A percentile compares a stretch with the other conserved stretches of the same genome.
These are phyloP conservation scores for Gracilaria gracilis DNA, from an alignment of 23 red algal species.

Conservation along the genomic window DNA sequence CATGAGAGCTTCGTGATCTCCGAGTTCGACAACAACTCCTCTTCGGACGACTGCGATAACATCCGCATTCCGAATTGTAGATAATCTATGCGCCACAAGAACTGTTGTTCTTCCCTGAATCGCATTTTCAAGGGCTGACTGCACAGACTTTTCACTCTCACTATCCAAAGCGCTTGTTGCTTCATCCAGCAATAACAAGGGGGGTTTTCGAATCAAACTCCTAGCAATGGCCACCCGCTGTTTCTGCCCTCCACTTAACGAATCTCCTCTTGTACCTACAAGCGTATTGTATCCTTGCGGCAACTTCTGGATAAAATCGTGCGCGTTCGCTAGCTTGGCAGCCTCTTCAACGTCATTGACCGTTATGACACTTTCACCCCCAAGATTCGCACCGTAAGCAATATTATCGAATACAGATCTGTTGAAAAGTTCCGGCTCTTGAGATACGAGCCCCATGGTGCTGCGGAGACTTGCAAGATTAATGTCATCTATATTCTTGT, in stretches of 20 bases:
- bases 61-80: conserved; percentile 83
- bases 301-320: conserved; percentile 73
- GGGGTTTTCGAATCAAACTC: conserved; percentile 80
- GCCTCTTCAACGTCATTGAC: conserved; percentile 72
- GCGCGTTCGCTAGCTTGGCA: conserved; percentile 83
- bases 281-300: conserved; percentile 82
- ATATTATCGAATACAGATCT: conserved; percentile 87
- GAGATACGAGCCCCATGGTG: conserved; percentile 84
- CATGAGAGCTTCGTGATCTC: conserved; percentile 82
- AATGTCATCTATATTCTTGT: conserved; percentile 21
- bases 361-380: conserved; percentile 48
- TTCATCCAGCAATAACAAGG: conserved; percentile 84
- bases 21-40: conserved; percentile 83
- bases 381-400: conserved; percentile 70
- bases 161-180: conserved; percentile 92
- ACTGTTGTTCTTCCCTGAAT: conserved; percentile 74
- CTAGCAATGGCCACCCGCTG: conserved; percentile 95
- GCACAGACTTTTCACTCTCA: conserved; percentile 78
- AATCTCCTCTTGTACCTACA: conserved; percentile 81
- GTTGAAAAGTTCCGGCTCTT: conserved; percentile 88
- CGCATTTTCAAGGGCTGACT: conserved; percentile 77
- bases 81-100: conserved; percentile 88
- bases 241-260: conserved; percentile 87
- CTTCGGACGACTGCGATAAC: conserved; percentile 86
- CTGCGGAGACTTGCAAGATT: conserved; percentile 63